Percentiles rank a stretch among this genome's conserved stretches.
Conservation (phyloP, 345 rosid genomes). For the Microthlaspi erraticum region DNA sequence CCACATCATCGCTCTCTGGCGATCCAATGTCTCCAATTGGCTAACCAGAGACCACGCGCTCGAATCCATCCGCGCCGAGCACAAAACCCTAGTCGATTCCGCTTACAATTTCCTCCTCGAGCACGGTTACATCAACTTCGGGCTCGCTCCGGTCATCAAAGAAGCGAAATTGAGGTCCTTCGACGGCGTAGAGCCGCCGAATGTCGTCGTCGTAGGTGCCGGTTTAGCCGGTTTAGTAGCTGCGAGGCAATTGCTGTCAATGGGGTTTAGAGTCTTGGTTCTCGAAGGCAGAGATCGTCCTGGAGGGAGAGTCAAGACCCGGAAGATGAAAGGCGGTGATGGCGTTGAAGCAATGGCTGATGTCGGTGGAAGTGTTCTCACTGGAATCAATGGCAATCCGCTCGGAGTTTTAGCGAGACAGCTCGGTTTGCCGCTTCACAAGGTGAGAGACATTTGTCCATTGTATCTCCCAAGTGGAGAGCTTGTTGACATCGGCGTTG, state of each 20-base stretch:
- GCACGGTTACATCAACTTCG: conserved; percentile 91
- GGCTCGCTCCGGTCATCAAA: conserved; percentile 68
- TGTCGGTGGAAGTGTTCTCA: conserved; percentile 93
- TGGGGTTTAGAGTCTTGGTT: conserved; percentile 91
- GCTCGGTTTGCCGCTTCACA: conserved; percentile 85
- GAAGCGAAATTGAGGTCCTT: conserved; percentile 65
- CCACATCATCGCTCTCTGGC: conserved; percentile 82
- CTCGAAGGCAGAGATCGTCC: conserved; percentile 88
- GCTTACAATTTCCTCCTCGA: conserved; percentile 80
- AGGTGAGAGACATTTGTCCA: conserved; percentile 94
- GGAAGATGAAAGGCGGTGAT: conserved; percentile 78
- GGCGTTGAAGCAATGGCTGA: conserved; percentile 84
- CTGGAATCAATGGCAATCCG: conserved; percentile 94
- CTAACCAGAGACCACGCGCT: conserved; percentile 75
- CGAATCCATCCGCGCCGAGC: conserved; percentile 77
- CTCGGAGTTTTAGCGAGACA: conserved; percentile 95
- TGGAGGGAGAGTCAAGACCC: conserved; percentile 88
- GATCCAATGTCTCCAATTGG: conserved; percentile 84
- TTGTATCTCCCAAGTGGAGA: conserved; percentile 86
- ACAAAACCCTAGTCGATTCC: conserved; percentile 61
- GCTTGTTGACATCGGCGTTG: conserved; percentile 70
- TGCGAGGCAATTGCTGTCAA: conserved; percentile 75
- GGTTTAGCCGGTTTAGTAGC: conserved; percentile 91
- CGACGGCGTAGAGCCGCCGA: conserved; percentile 60
- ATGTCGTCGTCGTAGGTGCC: conserved; percentile 86